phyloP scores from a whole-genome alignment of 768 basidiomycete species.

The Phlegmacium glaucopus region DNA sequence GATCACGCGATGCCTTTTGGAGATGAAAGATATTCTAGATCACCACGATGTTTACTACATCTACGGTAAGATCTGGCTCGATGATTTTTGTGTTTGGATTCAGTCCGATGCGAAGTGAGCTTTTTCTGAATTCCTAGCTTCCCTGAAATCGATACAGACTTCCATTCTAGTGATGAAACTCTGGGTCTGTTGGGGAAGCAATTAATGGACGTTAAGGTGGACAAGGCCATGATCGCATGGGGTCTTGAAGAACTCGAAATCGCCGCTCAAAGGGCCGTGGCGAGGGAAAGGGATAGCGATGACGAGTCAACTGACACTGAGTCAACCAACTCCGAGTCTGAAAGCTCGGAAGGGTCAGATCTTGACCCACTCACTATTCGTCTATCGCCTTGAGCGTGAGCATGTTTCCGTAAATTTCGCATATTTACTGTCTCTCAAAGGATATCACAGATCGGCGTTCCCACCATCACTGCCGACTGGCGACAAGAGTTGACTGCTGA shows the following conservation, averaged over 20 bases:
- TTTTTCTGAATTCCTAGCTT: background rate
- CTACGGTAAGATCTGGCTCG: slow-evolving; percentile 85
- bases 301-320: slow-evolving; percentile 43
- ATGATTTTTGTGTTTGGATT: slow-evolving; percentile 83
- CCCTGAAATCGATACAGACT: slow-evolving; percentile 1
- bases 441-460: no score
- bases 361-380: no score
- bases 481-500: no score
- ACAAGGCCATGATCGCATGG: slow-evolving; percentile 65
- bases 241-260: slow-evolving; percentile 65
- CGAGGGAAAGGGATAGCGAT: slow-evolving; percentile 62
- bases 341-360: background rate
- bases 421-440: no score
- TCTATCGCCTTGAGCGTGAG: no score
- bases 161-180: slow-evolving; percentile 48
- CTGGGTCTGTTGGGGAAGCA: slow-evolving; percentile 43
- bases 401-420: no score
- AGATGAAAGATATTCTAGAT: slow-evolving; percentile 71
- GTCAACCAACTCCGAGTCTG: background rate
- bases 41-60: slow-evolving; percentile 85
- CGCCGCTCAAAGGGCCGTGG: slow-evolving; percentile 37
- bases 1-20: slow-evolving; percentile 63
- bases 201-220: slow-evolving; percentile 38
- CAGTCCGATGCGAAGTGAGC: slow-evolving; percentile 67
- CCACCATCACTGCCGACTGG: no score